These are phyloP conservation scores for Fraxinus quadrangulata DNA, from an alignment of 257 asterid species.

Conservation along the genomic window DNA sequence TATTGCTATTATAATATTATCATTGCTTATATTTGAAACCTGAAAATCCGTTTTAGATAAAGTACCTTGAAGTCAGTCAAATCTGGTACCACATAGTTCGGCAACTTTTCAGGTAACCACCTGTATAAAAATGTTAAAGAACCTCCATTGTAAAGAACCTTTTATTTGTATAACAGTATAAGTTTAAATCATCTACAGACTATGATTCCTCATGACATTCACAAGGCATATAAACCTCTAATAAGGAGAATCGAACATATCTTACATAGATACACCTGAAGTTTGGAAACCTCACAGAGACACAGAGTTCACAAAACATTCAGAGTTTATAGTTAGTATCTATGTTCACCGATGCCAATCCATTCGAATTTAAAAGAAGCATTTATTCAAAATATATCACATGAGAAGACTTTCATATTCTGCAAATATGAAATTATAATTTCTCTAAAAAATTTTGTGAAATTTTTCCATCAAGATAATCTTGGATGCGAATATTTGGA, in stretches of 20 bases:
- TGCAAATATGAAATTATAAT: background rate
- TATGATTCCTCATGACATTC: background rate
- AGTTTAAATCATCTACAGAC: background rate
- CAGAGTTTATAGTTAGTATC: background rate
- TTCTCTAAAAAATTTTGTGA: too few species aligned
- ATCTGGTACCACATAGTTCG: constrained; percentile 80
- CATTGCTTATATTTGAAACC: background rate
- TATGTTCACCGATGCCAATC: background rate
- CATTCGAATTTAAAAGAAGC: background rate
- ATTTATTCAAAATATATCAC: background rate
- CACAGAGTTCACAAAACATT: background rate
- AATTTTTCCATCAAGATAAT: background rate
- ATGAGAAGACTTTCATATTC: background rate
- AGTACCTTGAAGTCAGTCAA: constrained; percentile 79
- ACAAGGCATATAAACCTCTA: background rate
- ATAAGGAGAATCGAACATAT: background rate
- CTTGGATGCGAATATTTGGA: background rate
- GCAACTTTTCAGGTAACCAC: constrained; percentile 82
- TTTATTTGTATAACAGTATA: background rate
- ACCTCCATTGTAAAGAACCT: background rate
- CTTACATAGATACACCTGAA: background rate
- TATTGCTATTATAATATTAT: background rate
- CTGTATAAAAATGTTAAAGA: constrained; percentile 36
- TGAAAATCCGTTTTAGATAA: constrained; percentile 44
- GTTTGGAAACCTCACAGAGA: background rate